Percentiles rank a stretch among this genome's conserved stretches.
Conservation (phyloP, 495 filamentous ascomycete genomes). For the Hypoxylon perforatum region DNA sequence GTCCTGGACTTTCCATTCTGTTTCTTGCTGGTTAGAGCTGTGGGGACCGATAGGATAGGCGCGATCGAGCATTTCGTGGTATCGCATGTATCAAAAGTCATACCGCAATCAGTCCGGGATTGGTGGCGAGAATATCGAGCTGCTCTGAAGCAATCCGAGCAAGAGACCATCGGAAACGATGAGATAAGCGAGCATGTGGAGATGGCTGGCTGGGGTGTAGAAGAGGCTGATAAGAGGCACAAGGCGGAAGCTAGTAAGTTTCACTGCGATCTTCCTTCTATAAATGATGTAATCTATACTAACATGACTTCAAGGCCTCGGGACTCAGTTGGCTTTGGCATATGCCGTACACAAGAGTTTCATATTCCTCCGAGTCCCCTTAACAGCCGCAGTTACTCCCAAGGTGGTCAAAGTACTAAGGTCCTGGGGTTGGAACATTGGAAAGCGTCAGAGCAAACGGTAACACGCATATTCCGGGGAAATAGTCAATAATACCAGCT, state of each 20-base stretch:
- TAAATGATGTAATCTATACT: constrained; percentile 6
- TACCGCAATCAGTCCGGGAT: constrained; percentile 61
- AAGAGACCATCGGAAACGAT: constrained; percentile 42
- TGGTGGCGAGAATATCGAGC: constrained; percentile 55
- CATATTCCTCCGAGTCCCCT: constrained; percentile 91
- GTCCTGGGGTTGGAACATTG: constrained; percentile 79
- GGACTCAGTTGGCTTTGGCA: constrained; percentile 89
- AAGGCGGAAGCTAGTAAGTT: constrained; percentile 66
- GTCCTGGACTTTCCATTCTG: constrained; percentile 95
- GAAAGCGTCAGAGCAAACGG: constrained; percentile 56
- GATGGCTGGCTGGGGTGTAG: constrained; percentile 63
- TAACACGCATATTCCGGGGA: constrained; percentile 7
- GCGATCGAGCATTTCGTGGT: constrained; percentile 63
- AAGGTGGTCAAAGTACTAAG: constrained; percentile 89
- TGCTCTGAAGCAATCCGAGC: constrained; percentile 47
- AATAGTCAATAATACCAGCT: background rate
- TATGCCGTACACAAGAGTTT: constrained; percentile 99
- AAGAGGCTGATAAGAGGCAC: constrained; percentile 59
- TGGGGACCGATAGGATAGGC: constrained; percentile 87
- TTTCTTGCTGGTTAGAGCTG: constrained; percentile 82
- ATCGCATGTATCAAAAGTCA: constrained; percentile 56
- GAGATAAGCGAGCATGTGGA: constrained; percentile 50
- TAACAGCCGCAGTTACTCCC: constrained; percentile 89
- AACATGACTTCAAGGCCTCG: constrained; percentile 53
- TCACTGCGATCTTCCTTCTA: background rate